phyloP scores from a whole-genome alignment of 2,329 filamentous ascomycete species.

The Penicillium concentricum region DNA sequence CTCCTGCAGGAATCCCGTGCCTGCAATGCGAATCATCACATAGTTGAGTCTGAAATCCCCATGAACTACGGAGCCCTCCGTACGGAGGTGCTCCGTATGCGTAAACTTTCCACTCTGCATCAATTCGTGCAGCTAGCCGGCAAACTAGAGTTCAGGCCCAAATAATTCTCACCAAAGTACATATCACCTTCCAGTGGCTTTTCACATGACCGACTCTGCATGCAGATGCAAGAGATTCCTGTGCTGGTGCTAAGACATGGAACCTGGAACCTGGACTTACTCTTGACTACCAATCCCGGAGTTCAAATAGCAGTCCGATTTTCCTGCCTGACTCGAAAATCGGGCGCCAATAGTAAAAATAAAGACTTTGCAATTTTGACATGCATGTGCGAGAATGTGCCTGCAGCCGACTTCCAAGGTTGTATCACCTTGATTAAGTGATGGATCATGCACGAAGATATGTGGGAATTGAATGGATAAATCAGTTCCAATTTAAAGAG shows the following conservation, averaged over 20 bases:
- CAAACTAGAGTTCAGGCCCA: not conserved
- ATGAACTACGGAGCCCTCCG: not conserved
- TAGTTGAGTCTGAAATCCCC: not conserved
- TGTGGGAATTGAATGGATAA: not conserved
- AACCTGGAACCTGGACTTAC: conserved; percentile 1
- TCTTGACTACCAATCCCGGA: conserved; percentile 5
- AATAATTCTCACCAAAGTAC: not conserved
- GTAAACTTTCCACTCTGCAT: not conserved
- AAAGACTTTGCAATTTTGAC: not conserved
- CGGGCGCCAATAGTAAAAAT: conserved; percentile 1
- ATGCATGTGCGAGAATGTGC: not conserved
- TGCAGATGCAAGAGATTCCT: conserved; percentile 33
- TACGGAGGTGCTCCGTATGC: too few species aligned
- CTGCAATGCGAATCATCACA: conserved; percentile 10
- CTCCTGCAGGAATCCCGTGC: not conserved
- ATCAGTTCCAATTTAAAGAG: not conserved
- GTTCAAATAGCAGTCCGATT: not conserved
- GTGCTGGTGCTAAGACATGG: conserved; percentile 15
- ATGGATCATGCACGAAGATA: not conserved
- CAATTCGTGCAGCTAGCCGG: not conserved
- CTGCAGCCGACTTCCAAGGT: not conserved
- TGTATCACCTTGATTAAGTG: conserved; percentile 2
- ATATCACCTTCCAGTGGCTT: conserved; percentile 9
- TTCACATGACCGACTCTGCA: conserved; percentile 39
- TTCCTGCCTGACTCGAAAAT: conserved; percentile 14